Evolutionary conservation across 306 rosid genomes (phyloP).

Genomic region (Prunus persica): DNA sequence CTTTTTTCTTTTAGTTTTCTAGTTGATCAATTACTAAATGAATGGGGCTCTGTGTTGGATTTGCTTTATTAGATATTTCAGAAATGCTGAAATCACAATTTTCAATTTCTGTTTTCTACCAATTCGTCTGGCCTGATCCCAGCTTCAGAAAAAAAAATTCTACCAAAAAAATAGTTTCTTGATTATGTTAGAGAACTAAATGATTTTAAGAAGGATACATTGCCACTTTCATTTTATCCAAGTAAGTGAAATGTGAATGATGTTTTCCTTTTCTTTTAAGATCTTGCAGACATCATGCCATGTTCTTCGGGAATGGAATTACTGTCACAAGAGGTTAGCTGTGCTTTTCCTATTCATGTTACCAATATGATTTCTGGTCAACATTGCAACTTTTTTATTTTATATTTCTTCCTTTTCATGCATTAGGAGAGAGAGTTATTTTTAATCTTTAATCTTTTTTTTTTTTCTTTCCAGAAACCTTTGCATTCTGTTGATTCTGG

Average conservation of each 20-base stretch:
- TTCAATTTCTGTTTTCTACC: neutral
- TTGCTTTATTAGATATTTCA: neutral
- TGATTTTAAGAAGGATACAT: too few species aligned
- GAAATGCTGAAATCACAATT: neutral
- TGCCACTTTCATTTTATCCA: too few species aligned
- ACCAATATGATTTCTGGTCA: neutral
- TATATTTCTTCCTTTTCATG: constrained; percentile 12
- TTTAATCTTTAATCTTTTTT: neutral
- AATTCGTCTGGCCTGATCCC: neutral
- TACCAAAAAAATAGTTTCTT: neutral
- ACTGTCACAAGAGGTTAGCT: constrained; percentile 76
- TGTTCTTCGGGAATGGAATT: constrained; percentile 71
- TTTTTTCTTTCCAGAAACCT: too few species aligned
- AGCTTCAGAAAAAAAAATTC: neutral
- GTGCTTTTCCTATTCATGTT: neutral
- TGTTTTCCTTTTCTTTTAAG: constrained; percentile 14
- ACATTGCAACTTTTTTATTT: neutral
- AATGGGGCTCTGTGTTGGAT: neutral
- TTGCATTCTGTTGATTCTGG: constrained; percentile 46
- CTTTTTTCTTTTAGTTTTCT: neutral
- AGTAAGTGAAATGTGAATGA: constrained; percentile 10
- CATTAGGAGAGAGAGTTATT: constrained; percentile 14
- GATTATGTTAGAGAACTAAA: neutral
- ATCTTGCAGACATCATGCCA: constrained; percentile 54
- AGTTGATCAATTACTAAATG: neutral